Evolutionary conservation across 2,329 filamentous ascomycete species (phyloP), one percentile per base, ranked within the genome.

Genomic region (Pyricularia sp.): DNA sequence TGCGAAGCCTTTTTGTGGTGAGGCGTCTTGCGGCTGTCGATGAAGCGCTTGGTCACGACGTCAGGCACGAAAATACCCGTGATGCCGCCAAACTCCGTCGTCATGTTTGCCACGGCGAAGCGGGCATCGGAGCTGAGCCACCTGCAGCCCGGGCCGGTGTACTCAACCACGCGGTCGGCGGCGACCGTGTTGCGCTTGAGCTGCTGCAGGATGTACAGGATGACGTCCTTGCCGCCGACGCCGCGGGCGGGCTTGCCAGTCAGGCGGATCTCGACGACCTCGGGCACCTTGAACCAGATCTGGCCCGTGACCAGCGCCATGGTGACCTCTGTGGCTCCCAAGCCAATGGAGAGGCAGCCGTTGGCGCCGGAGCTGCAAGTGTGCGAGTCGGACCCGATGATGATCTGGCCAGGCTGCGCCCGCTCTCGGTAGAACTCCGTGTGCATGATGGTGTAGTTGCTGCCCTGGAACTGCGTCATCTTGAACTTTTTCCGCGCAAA

Each of bases 41-140:
- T 69, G 61, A 75, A 79, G 0, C 70, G 66, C 0, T 72, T 66
- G 0, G 76, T 78, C 3, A 73, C 70, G 13, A 72, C 67, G 64
- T 80, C 78, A 0, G 78, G 73, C 1, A 73, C 74, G 60, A 78
- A 79, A 10, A 79, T 71, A 0, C 77, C 78, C 0, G 75, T 77
- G 40, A 80, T 75, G 5, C 73, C 78, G 1, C 78, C 78, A 55
- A 80, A 76, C 66, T 80, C 77, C 3, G 69, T 68, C 7, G 65
- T 67, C 69, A 70, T 78, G 63, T 78, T 78, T 26, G 70, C 70
- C 60, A 78, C 75, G 12, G 76, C 75, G 62, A 78, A 78, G 7
- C 76, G 70, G 2, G 73, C 74, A 67, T 78, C 76, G n/a, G 68
- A 71, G 2, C 71, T 73, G 12, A 78, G 67, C 64, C 73, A 68